Evolutionary conservation across 306 rosid species (phyloP).

Genomic region (Fragaria ananassa): DNA sequence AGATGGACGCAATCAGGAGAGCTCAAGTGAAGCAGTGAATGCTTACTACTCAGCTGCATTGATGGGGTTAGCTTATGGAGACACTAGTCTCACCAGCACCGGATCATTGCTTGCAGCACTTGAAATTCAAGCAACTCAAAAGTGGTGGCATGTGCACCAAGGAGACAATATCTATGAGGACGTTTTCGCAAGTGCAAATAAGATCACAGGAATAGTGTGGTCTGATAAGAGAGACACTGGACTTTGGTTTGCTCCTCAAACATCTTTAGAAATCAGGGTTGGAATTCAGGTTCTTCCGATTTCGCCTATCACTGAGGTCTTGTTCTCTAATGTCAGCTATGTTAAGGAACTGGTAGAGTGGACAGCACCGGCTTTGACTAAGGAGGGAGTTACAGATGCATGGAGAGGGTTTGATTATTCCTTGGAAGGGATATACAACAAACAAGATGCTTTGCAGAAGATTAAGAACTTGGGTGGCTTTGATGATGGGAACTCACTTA

Average conservation of each 20-base stretch:
- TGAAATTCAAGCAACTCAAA: constrained; percentile 53
- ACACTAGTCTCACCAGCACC: constrained; percentile 32
- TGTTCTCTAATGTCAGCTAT: constrained; percentile 45
- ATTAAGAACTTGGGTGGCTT: constrained; percentile 42
- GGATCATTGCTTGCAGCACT: constrained; percentile 55
- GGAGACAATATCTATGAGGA: constrained; percentile 37
- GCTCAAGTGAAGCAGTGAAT: constrained; percentile 67
- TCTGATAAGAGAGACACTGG: constrained; percentile 63
- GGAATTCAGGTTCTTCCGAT: constrained; percentile 67
- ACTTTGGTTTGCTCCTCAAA: constrained; percentile 68
- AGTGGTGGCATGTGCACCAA: constrained; percentile 50
- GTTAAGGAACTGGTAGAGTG: constrained; percentile 65
- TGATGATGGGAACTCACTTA: constrained; percentile 70
- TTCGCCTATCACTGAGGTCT: constrained; percentile 50
- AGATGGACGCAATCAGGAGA: constrained; percentile 69
- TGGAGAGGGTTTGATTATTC: constrained; percentile 65
- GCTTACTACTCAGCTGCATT: constrained; percentile 66
- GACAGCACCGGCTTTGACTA: constrained; percentile 42
- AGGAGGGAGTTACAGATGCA: constrained; percentile 59
- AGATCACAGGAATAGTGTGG: constrained; percentile 55
- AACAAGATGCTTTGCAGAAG: constrained; percentile 46
- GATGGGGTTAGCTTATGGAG: constrained; percentile 62
- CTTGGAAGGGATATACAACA: constrained; percentile 56
- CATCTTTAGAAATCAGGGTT: constrained; percentile 50
- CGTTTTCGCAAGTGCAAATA: constrained; percentile 43